Evolutionary conservation across 2,329 filamentous ascomycete species (phyloP).

Genomic region (Venturiaceae sp.): DNA sequence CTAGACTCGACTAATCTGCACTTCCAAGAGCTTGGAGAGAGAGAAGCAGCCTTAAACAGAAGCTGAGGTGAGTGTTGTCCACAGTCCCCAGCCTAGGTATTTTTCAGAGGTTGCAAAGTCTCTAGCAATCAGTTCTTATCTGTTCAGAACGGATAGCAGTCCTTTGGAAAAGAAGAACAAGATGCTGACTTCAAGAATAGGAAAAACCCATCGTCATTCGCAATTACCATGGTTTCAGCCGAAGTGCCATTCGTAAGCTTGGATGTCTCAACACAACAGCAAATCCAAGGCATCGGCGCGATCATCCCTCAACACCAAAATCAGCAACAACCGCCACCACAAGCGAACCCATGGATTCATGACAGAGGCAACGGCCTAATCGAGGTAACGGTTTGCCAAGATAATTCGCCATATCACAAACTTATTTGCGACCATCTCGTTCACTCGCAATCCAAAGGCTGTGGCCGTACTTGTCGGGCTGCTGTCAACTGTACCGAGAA

Average conservation of each 20-base stretch:
- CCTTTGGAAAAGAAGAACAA: background rate
- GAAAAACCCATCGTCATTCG: background rate
- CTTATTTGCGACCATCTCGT: background rate
- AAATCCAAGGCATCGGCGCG: background rate
- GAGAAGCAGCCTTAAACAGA: background rate
- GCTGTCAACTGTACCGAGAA: background rate
- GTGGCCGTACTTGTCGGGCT: background rate
- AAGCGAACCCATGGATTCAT: background rate
- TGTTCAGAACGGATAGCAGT: no score
- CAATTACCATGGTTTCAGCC: background rate
- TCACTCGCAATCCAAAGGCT: background rate
- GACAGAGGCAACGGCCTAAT: background rate
- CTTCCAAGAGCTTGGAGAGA: background rate
- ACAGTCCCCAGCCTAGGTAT: no score
- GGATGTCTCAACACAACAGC: background rate
- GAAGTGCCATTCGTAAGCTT: background rate
- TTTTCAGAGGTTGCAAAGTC: no score
- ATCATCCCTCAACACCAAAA: background rate
- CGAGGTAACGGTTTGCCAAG: background rate
- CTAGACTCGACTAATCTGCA: background rate
- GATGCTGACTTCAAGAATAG: background rate
- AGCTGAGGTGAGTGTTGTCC: background rate
- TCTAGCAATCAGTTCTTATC: no score
- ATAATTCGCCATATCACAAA: background rate
- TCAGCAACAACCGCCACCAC: background rate